Percentiles rank a stretch among this genome's conserved stretches.
These are phyloP conservation scores for Trametes elegans DNA, from an alignment of 768 basidiomycete genomes.

Conservation along the genomic window DNA sequence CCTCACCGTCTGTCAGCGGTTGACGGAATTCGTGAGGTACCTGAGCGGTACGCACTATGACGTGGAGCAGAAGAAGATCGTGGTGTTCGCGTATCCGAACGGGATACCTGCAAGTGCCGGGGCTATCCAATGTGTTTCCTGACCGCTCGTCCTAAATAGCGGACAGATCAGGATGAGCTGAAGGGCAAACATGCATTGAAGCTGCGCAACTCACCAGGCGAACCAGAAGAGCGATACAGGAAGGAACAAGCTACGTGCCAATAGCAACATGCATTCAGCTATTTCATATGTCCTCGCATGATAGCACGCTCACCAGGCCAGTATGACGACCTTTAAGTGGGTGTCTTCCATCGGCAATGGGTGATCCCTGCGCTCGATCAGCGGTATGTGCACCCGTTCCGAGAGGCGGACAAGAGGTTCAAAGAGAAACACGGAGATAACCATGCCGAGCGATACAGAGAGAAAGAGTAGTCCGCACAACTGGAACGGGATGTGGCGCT, in stretches of 20 bases:
- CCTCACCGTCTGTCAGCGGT: not conserved
- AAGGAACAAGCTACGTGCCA: slow-evolving; percentile 6
- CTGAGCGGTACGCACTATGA: slow-evolving; percentile 21
- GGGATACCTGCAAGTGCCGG: slow-evolving; percentile 24
- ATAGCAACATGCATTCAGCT: too few relatives aligned
- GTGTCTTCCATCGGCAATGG: slow-evolving; percentile 10
- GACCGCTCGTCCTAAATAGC: slow-evolving; percentile 22
- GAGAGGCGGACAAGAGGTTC: slow-evolving; percentile 8
- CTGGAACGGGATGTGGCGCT: slow-evolving; percentile 23
- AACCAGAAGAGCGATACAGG: slow-evolving; percentile 27
- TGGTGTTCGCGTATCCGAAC: slow-evolving; percentile 22
- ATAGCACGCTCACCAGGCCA: slow-evolving; percentile 16
- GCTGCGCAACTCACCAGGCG: slow-evolving; percentile 27
- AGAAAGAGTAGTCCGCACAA: slow-evolving; percentile 25
- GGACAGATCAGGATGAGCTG: not conserved
- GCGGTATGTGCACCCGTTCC: slow-evolving; percentile 17
- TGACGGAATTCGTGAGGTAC: not conserved
- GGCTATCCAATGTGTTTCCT: slow-evolving; percentile 22
- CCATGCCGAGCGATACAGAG: slow-evolving; percentile 21
- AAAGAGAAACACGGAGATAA: slow-evolving; percentile 10
- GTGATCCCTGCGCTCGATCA: slow-evolving; percentile 8
- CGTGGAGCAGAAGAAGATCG: slow-evolving; percentile 24
- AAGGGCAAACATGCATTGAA: not conserved
- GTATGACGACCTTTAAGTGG: slow-evolving; percentile 20
- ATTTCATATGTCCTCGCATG: not conserved